Percentiles rank a stretch among this genome's conserved stretches.
These are phyloP conservation scores for Lasiodiplodia sp. DNA, from an alignment of 2,329 filamentous ascomycete genomes.

Conservation along the genomic window DNA sequence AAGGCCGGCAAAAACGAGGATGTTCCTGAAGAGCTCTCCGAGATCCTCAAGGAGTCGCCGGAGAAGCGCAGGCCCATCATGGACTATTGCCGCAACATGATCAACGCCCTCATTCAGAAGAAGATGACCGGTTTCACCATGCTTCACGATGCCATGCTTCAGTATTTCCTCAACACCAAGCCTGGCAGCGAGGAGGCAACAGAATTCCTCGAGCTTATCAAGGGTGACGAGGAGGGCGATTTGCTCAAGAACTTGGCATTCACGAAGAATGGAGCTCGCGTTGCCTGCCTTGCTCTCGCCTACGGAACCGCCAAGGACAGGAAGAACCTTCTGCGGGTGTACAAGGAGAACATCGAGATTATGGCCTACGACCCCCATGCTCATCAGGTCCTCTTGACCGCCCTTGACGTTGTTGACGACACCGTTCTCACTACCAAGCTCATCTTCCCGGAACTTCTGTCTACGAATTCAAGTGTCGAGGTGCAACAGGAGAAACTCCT, in stretches of 20 bases:
- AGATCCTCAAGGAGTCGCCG: slow-evolving; percentile 77
- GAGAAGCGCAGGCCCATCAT: slow-evolving; percentile 89
- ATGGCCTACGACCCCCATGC: slow-evolving; percentile 83
- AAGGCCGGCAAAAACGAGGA: slow-evolving; percentile 62
- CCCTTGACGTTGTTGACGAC: slow-evolving; percentile 92
- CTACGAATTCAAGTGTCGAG: slow-evolving; percentile 43
- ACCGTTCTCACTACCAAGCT: slow-evolving; percentile 87
- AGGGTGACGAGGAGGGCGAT: slow-evolving; percentile 81
- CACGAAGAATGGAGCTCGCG: slow-evolving; percentile 83
- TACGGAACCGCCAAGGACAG: slow-evolving; percentile 91
- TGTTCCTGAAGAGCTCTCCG: slow-evolving; percentile 71
- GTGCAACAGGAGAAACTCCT: slow-evolving; percentile 68
- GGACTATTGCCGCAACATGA: slow-evolving; percentile 82
- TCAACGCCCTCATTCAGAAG: slow-evolving; percentile 94
- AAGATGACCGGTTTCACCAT: slow-evolving; percentile 97
- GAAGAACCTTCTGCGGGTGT: slow-evolving; percentile 84
- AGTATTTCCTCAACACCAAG: slow-evolving; percentile 86
- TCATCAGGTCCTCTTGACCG: slow-evolving; percentile 81
- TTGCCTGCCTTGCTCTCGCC: slow-evolving; percentile 83
- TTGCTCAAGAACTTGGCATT: slow-evolving; percentile 95
- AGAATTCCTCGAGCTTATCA: slow-evolving; percentile 89
- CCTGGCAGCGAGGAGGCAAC: slow-evolving; percentile 80
- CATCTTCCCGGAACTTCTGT: slow-evolving; percentile 85
- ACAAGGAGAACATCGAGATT: slow-evolving; percentile 85
- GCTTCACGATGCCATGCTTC: slow-evolving; percentile 96